Percentiles rank a stretch among this genome's conserved stretches.
phyloP scores from a whole-genome alignment of 2,329 filamentous ascomycete genomes.

The Colletotrichum agaves region DNA sequence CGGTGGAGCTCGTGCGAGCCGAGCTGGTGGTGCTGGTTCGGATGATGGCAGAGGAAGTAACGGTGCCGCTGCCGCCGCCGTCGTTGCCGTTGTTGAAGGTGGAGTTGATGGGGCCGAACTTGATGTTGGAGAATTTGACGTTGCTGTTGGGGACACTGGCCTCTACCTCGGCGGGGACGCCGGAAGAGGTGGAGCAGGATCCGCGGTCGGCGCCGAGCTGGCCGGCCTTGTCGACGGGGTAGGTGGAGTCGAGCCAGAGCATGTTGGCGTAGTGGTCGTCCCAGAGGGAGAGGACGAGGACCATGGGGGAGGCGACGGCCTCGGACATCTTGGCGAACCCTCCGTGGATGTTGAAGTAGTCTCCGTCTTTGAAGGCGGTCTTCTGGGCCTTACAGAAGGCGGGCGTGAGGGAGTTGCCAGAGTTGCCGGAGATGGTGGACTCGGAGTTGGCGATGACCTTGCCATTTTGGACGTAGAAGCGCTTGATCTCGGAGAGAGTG shows the following conservation, averaged over 20 bases:
- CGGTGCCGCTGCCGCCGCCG: too few relatives aligned
- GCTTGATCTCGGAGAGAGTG: slow-evolving; percentile 68
- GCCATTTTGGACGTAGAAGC: slow-evolving; percentile 73
- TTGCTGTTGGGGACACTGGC: slow-evolving; percentile 55
- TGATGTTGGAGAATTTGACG: slow-evolving; percentile 66
- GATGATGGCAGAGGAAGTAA: slow-evolving; percentile 18
- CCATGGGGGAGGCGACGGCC: slow-evolving; percentile 55
- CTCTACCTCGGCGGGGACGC: slow-evolving; percentile 63
- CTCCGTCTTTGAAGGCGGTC: slow-evolving; percentile 63
- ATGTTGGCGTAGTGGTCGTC: slow-evolving; percentile 59
- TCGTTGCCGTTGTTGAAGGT: slow-evolving; percentile 53
- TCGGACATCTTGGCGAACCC: slow-evolving; percentile 67
- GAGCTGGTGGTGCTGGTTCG: slow-evolving; percentile 31
- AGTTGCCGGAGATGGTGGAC: slow-evolving; percentile 50
- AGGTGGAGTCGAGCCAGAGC: slow-evolving; percentile 77
- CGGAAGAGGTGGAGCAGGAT: slow-evolving; percentile 62
- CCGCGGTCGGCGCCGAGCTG: slow-evolving; percentile 63
- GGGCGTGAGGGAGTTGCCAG: slow-evolving; percentile 63
- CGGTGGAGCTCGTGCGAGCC: slow-evolving; percentile 26
- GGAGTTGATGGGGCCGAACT: slow-evolving; percentile 65
- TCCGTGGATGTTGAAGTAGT: slow-evolving; percentile 65
- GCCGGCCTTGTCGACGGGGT: slow-evolving; percentile 58
- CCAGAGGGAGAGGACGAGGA: slow-evolving; percentile 65
- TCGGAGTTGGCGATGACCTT: slow-evolving; percentile 65
- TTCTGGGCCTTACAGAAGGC: slow-evolving; percentile 70